Evolutionary conservation across 202 grass and related monocot genomes (phyloP).

Genomic region (Miscanthus sacchariflorus): DNA sequence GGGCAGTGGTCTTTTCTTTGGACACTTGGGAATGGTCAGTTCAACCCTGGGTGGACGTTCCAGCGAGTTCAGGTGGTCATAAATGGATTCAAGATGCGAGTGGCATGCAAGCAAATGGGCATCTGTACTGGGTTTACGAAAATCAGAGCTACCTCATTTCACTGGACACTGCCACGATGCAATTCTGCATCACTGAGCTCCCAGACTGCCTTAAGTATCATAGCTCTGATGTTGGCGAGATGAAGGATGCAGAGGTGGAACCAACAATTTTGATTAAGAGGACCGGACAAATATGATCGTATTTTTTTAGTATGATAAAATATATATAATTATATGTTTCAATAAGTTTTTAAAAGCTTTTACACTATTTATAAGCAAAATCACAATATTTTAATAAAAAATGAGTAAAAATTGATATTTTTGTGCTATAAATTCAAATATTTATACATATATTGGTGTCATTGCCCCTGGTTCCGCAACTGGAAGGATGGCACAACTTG

Average conservation of each 20-base stretch:
- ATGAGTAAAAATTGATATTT: no score
- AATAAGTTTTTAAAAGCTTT: no score
- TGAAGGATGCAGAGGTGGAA: background rate
- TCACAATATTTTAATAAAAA: no score
- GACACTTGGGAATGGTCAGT: background rate
- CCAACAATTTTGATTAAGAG: no score
- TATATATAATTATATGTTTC: no score
- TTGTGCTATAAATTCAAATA: no score
- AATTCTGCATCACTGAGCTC: background rate
- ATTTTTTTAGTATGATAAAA: no score
- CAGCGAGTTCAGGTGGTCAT: no score
- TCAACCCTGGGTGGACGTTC: background rate
- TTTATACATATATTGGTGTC: no score
- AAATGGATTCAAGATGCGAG: background rate
- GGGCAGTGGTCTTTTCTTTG: background rate
- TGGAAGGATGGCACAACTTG: background rate
- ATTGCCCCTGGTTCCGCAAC: no score
- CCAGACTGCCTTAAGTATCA: background rate
- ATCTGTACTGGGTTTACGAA: background rate
- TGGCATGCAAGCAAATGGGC: conserved; percentile 18
- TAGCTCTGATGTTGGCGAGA: background rate
- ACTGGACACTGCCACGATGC: background rate
- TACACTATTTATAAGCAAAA: no score
- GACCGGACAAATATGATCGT: no score
- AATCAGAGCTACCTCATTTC: background rate